Percentiles rank a stretch among this genome's conserved stretches.
phyloP scores from a whole-genome alignment of 352 stramenopile genomes.

The Paralagenidium karlingii region DNA sequence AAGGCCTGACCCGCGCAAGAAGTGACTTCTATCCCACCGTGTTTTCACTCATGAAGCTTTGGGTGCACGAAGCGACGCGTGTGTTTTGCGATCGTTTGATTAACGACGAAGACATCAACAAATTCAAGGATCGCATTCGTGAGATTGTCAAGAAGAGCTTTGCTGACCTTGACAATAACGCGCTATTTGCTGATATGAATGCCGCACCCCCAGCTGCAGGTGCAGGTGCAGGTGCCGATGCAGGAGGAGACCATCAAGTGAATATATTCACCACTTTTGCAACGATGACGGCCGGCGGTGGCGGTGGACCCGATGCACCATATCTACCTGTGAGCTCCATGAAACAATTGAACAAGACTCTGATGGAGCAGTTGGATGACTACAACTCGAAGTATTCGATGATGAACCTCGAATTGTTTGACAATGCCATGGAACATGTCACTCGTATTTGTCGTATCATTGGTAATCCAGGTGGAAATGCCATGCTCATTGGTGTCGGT shows the following conservation, averaged over 20 bases:
- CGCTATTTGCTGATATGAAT: conserved; percentile 63
- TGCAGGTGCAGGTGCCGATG: no score
- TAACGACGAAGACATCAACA: conserved; percentile 88
- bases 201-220: conserved; percentile 8
- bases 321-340: conserved; percentile 73
- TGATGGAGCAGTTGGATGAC: conserved; percentile 90
- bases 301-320: conserved; percentile 42
- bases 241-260: conserved; percentile 18
- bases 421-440: conserved; percentile 96
- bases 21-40: conserved; percentile 86
- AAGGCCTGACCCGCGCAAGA: conserved; percentile 88
- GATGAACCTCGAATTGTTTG: conserved; percentile 98
- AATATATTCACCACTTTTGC: conserved; percentile 96
- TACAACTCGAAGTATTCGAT: conserved; percentile 96
- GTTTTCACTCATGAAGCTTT: conserved; percentile 83
- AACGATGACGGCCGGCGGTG: conserved; percentile 34
- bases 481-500: conserved; percentile 96
- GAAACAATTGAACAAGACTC: conserved; percentile 80
- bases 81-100: conserved; percentile 96
- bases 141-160: conserved; percentile 90
- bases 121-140: conserved; percentile 87
- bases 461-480: conserved; percentile 91
- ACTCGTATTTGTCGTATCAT: conserved; percentile 96
- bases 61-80: conserved; percentile 94
- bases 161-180: conserved; percentile 70